A percentile compares a stretch with the other conserved stretches of the same genome.
phyloP scores from a whole-genome alignment of 2,329 filamentous ascomycete species.

The Monilinia vaccinii-corymbosi region DNA sequence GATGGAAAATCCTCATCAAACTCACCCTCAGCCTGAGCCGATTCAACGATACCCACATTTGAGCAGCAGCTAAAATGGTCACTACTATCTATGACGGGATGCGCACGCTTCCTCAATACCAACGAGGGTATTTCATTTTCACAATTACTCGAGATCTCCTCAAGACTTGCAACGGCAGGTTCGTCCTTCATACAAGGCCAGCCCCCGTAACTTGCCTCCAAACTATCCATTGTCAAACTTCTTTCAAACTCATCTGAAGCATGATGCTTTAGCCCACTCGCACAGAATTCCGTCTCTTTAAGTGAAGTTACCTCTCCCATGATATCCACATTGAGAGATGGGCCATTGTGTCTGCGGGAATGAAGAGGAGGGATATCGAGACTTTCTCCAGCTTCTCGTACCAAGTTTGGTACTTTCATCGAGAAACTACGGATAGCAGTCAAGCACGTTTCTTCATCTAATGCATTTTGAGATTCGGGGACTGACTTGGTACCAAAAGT shows the following conservation, averaged over 20 bases:
- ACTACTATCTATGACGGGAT: background rate
- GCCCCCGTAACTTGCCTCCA: too few species aligned
- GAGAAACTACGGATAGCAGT: background rate
- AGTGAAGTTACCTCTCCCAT: background rate
- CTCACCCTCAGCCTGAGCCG: background rate
- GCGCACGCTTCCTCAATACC: background rate
- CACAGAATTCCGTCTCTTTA: background rate
- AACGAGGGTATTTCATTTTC: background rate
- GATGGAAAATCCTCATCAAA: background rate
- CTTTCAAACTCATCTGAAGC: too few species aligned
- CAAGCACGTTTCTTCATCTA: background rate
- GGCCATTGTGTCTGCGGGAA: background rate
- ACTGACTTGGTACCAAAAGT: background rate
- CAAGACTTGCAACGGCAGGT: background rate
- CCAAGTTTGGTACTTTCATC: background rate
- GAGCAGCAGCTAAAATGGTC: too few species aligned
- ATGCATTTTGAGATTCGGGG: background rate
- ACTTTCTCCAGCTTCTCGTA: background rate
- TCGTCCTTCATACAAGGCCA: background rate
- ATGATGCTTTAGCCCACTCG: background rate
- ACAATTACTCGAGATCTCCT: background rate
- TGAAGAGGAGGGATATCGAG: background rate
- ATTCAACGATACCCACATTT: background rate
- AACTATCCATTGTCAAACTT: background rate
- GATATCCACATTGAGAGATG: background rate